These are phyloP conservation scores for Moricandia moricandioides DNA, from an alignment of 345 rosid species.

Conservation along the genomic window DNA sequence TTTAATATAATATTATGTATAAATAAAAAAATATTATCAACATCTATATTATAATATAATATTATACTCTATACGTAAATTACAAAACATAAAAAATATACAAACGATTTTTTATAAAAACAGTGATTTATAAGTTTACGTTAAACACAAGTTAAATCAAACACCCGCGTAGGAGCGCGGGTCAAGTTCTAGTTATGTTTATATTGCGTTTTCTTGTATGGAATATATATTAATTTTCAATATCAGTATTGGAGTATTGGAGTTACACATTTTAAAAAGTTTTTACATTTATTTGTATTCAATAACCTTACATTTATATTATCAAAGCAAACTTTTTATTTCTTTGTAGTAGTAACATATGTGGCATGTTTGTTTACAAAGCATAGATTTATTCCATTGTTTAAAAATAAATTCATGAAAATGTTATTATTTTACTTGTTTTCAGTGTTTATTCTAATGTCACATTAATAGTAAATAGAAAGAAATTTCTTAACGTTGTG, in stretches of 20 bases:
- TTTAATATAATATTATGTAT: too few relatives aligned
- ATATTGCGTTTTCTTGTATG: too few relatives aligned
- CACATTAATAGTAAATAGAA: neutral
- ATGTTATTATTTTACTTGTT: neutral
- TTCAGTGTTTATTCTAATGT: neutral
- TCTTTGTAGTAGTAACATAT: neutral
- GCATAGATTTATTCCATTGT: neutral
- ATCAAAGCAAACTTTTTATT: neutral
- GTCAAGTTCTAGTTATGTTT: too few relatives aligned
- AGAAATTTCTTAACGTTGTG: neutral
- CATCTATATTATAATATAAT: too few relatives aligned
- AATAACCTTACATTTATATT: neutral
- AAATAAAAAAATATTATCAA: too few relatives aligned
- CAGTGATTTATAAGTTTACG: too few relatives aligned
- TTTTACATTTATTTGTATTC: neutral
- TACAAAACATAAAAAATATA: too few relatives aligned
- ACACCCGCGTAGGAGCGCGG: too few relatives aligned
- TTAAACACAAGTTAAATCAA: too few relatives aligned
- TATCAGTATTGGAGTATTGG: neutral
- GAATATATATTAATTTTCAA: neutral
- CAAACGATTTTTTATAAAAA: too few relatives aligned
- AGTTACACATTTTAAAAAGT: neutral
- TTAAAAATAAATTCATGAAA: neutral
- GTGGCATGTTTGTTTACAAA: neutral
- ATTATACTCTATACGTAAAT: too few relatives aligned